These are phyloP conservation scores for Penicillium sp. DNA, from an alignment of 2,329 filamentous ascomycete genomes.

Conservation along the genomic window DNA sequence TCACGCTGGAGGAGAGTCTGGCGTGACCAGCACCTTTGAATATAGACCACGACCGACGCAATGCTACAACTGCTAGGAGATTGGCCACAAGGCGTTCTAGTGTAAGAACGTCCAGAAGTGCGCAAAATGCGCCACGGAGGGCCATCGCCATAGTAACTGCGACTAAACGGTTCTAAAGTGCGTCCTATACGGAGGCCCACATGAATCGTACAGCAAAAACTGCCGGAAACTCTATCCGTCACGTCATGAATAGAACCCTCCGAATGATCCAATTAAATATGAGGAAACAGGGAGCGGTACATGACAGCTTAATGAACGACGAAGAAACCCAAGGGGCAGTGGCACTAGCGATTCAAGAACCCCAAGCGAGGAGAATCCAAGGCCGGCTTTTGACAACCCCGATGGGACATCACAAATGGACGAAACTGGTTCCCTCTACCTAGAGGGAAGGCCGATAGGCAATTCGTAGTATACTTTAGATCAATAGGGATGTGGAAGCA, in stretches of 20 bases:
- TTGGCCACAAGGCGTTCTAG: conserved; percentile 34
- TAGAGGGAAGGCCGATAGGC: conserved; percentile 29
- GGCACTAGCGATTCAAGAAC: conserved; percentile 26
- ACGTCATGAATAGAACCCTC: conserved; percentile 25
- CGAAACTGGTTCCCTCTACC: conserved; percentile 10
- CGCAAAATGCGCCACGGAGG: conserved; percentile 20
- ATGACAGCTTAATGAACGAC: conserved; percentile 27
- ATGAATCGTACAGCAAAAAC: conserved; percentile 29
- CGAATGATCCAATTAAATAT: conserved; percentile 27
- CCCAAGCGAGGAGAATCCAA: conserved; percentile 24
- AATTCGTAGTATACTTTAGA: conserved; percentile 34
- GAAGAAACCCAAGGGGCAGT: conserved; percentile 15
- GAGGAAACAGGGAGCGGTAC: conserved; percentile 21
- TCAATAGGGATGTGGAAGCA: conserved; percentile 32
- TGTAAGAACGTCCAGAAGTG: conserved; percentile 31
- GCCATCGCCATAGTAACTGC: conserved; percentile 23
- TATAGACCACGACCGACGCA: conserved; percentile 22
- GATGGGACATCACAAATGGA: conserved; percentile 29
- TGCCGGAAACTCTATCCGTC: conserved; percentile 26
- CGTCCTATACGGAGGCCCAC: conserved; percentile 20
- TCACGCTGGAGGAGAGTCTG: conserved; percentile 26
- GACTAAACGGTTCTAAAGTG: too few relatives aligned
- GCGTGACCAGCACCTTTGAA: conserved; percentile 25
- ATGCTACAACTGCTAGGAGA: conserved; percentile 38
- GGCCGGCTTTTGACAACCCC: conserved; percentile 26